These are phyloP conservation scores for Colletotrichum nymphaeae DNA, from an alignment of 2,329 filamentous ascomycete genomes.

Conservation along the genomic window DNA sequence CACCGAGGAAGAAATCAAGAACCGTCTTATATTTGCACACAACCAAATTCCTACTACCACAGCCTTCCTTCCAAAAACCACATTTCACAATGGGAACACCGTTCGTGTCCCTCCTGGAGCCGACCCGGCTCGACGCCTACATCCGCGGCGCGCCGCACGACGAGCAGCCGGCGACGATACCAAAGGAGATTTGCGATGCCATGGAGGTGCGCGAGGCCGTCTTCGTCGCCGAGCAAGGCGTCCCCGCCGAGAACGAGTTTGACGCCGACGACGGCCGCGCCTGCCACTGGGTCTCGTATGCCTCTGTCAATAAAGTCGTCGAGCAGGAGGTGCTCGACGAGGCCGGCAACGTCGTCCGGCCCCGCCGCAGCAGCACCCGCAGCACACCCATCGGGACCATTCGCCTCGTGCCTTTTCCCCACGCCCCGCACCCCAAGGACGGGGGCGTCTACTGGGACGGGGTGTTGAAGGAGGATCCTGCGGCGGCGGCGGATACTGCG, in stretches of 20 bases:
- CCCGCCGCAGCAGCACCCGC: conserved; percentile 56
- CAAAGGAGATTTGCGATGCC: conserved; percentile 69
- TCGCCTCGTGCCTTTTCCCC: conserved; percentile 84
- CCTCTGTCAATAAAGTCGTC: conserved; percentile 64
- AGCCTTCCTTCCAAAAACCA: background rate
- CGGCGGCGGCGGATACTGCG: conserved; percentile 23
- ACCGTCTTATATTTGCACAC: background rate
- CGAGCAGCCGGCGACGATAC: conserved; percentile 58
- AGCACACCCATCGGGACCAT: conserved; percentile 77
- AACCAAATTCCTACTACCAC: background rate
- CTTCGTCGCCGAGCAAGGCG: conserved; percentile 69
- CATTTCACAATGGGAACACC: conserved; percentile 57
- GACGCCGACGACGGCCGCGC: conserved; percentile 83
- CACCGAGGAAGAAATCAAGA: background rate
- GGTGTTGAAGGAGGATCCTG: conserved; percentile 45
- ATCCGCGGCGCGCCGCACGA: conserved; percentile 51
- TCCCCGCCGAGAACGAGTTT: conserved; percentile 76
- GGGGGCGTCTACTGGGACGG: conserved; percentile 62
- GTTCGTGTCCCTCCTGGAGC: conserved; percentile 60
- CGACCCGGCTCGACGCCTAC: conserved; percentile 61
- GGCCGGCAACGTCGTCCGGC: conserved; percentile 51
- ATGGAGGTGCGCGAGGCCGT: conserved; percentile 72
- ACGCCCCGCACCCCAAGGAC: conserved; percentile 70
- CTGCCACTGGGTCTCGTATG: conserved; percentile 91
- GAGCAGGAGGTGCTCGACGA: conserved; percentile 57